Base-by-base conservation (phyloP, 805 yeast genomes). In the Kuraishia capsulata region DNA sequence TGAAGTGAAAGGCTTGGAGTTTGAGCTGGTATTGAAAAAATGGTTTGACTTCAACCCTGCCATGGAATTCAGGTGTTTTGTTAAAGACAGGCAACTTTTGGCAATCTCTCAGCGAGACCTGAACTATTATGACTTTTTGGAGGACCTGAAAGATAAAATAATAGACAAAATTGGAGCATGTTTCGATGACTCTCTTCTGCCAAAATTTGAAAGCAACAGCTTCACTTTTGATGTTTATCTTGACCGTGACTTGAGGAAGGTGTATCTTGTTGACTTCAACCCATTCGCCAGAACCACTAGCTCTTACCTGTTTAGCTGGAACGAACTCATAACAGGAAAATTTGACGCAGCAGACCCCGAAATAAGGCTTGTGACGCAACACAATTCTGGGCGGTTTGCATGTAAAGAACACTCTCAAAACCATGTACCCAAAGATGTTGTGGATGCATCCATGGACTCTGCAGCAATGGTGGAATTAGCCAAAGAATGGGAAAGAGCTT, bases 1-100 rank as follows among this genome's bases (percentile, higher is more conserved):
- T 3, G 47, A 48, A 9, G 39, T 44, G 1, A 42, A 45, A 4
- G 43, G 41, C 1, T 47, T 67, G 4, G 62, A 61, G 14, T 74
- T 67, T 42, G 94, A 86, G 48, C 60, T 92, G 25, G 81, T 90
- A 2, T 56, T 92, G 31, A 71, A 94, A 33, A 73, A 87, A 57
- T 92, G 97, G 97, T 67, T 75, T 33, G 76, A 69, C 17, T 62
- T 90, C 31, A 87, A 85, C 45, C 97, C 97, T 0, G 86, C 97
- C 0, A 62, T 88, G 49, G 99, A 92, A 56, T 92, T 92, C 54
- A 68, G 99, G 42, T 76, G 89, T 24, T 92, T 88, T 59, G 84
- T 92, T 2, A 70, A 71, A 40, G 71, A 78, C 39, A 59, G 78
- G 3, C 59, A 64, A 34, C 61, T 92, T 5, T 54, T 89, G 4